These are phyloP conservation scores for Stentor coeruleus DNA, from an alignment of 73 alveolate species.

Conservation along the genomic window DNA sequence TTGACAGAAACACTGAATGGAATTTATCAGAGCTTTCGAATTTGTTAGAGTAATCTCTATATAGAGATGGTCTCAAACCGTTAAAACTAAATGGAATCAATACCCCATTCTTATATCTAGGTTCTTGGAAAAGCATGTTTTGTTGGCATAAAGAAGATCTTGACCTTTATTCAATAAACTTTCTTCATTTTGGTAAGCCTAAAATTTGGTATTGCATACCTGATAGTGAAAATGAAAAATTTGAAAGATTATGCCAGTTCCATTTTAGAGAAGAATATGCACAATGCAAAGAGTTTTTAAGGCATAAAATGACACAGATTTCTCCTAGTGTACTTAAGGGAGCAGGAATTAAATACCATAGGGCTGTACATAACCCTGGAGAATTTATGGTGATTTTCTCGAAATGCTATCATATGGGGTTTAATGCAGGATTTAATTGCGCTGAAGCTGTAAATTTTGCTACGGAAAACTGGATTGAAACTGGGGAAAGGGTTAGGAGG, in stretches of 20 bases:
- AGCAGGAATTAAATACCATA: slow-evolving; percentile 55
- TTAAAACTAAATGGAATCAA: slow-evolving; percentile 67
- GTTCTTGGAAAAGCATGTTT: slow-evolving; percentile 82
- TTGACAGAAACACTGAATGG: slow-evolving; percentile 65
- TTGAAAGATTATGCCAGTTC: slow-evolving; percentile 54
- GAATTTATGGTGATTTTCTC: slow-evolving; percentile 71
- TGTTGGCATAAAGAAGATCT: slow-evolving; percentile 93
- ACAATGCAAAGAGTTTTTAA: slow-evolving; percentile 71
- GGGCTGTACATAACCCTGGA: slow-evolving; percentile 62
- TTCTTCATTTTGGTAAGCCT: slow-evolving; percentile 71
- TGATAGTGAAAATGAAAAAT: slow-evolving; percentile 44
- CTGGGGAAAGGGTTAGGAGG: slow-evolving; percentile 29
- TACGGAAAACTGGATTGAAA: slow-evolving; percentile 44
- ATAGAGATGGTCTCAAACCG: slow-evolving; percentile 50
- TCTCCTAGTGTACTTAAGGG: slow-evolving; percentile 50
- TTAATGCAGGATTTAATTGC: slow-evolving; percentile 72
- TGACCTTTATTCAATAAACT: slow-evolving; percentile 71
- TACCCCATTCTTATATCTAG: slow-evolving; percentile 71
- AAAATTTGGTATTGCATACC: slow-evolving; percentile 84
- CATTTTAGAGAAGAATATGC: slow-evolving; percentile 57
- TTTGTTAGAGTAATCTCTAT: slow-evolving; percentile 31
- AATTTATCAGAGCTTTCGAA: slow-evolving; percentile 59
- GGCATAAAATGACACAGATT: slow-evolving; percentile 74
- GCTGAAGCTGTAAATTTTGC: slow-evolving; percentile 92
- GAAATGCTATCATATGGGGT: slow-evolving; percentile 79